Conservation (phyloP, 1,139 yeast species). For the Blastobotrys petasosporus region DNA sequence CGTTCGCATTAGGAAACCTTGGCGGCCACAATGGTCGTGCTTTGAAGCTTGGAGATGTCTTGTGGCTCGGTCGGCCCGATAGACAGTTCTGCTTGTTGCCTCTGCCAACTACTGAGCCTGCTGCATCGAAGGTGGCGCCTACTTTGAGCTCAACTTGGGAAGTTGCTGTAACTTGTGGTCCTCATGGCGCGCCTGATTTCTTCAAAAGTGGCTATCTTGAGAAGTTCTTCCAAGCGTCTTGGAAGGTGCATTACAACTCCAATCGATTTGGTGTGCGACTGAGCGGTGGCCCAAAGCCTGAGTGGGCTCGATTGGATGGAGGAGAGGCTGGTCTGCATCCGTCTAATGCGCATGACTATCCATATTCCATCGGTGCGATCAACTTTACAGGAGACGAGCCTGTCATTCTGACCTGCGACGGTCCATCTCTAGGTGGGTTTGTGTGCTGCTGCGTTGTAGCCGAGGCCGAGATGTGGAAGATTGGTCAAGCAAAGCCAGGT, state of each 20-base stretch:
- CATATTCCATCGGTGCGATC: constrained; percentile 91
- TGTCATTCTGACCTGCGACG: constrained; percentile 92
- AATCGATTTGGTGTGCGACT: constrained; percentile 93
- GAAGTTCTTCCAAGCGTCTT: constrained; percentile 66
- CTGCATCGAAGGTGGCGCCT: constrained; percentile 59
- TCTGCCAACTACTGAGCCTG: constrained; percentile 52
- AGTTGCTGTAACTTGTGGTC: constrained; percentile 93
- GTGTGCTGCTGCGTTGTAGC: constrained; percentile 95
- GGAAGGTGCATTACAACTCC: constrained; percentile 97
- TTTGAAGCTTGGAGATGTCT: constrained; percentile 84
- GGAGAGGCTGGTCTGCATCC: constrained; percentile 99
- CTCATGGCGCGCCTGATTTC: constrained; percentile 96
- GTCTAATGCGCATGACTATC: constrained; percentile 95
- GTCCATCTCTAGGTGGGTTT: constrained; percentile 95
- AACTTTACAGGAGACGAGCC: constrained; percentile 99
- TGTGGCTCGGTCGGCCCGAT: constrained; percentile 76
- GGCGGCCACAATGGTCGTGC: constrained; percentile 95
- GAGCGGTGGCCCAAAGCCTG: constrained; percentile 83
- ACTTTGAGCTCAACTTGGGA: constrained; percentile 55
- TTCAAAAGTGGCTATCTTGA: constrained; percentile 69
- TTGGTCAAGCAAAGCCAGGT: constrained; percentile 96
- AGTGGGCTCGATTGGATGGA: constrained; percentile 96
- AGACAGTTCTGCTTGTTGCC: constrained; percentile 65
- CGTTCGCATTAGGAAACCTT: constrained; percentile 88
- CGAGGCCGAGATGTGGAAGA: constrained; percentile 96